A percentile compares a stretch with the other conserved stretches of the same genome.
Conservation (phyloP, 768 basidiomycete genomes). For the Mycena filopes region DNA sequence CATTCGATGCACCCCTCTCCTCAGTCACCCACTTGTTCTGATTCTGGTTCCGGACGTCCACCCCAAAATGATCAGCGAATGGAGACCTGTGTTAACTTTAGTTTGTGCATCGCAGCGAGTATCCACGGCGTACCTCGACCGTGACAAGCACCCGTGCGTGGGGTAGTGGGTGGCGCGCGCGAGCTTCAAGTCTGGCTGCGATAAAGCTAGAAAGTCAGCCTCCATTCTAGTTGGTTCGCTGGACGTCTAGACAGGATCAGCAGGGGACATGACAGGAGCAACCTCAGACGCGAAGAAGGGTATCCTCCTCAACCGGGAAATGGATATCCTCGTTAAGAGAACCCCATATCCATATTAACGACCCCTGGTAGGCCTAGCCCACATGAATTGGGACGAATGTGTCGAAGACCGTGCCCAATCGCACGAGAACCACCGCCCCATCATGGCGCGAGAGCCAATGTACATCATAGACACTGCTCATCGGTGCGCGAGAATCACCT, state of each 20-base stretch:
- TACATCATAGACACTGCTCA: constrained; percentile 9
- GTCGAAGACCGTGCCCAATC: background rate
- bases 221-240: background rate
- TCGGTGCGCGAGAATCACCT: background rate
- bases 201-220: background rate
- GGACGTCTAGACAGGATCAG: no score
- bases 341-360: background rate
- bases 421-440: constrained; percentile 1
- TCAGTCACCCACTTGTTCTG: background rate
- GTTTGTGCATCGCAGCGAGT: background rate
- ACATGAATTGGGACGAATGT: background rate
- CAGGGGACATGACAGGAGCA: no score
- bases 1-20: background rate
- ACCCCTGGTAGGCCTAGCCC: background rate
- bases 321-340: no score
- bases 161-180: background rate
- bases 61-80: no score
- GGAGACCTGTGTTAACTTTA: background rate
- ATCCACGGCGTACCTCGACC: background rate
- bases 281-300: no score
- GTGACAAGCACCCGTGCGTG: background rate
- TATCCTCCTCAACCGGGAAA: no score
- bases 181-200: background rate
- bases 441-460: constrained; percentile 12
- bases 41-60: constrained; percentile 1